Evolutionary conservation across 2,329 filamentous ascomycete genomes (phyloP).

Genomic region (Clonostachys solani): DNA sequence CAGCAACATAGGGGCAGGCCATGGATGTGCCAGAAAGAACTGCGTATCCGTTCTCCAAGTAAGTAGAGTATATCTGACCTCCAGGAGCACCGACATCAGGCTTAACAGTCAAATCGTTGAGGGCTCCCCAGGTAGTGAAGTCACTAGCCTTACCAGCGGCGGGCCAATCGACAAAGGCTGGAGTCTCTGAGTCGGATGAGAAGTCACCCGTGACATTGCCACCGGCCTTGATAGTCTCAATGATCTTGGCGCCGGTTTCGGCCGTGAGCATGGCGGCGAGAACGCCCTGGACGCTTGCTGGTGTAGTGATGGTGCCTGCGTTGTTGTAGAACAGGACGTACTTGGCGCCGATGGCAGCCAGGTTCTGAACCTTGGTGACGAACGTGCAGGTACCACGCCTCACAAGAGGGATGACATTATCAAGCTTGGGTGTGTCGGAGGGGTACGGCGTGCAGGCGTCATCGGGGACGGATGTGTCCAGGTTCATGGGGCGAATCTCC

Average conservation of each 20-base stretch:
- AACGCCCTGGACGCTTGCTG: slow-evolving; percentile 1
- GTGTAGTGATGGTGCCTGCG: background rate
- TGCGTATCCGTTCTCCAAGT: slow-evolving; percentile 16
- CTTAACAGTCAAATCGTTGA: slow-evolving; percentile 34
- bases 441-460: slow-evolving; percentile 20
- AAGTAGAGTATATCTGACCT: slow-evolving; percentile 34
- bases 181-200: slow-evolving; percentile 12
- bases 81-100: slow-evolving; percentile 37
- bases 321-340: slow-evolving; percentile 9
- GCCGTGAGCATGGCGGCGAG: slow-evolving; percentile 17
- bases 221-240: slow-evolving; percentile 14
- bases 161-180: slow-evolving; percentile 12
- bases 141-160: slow-evolving; percentile 26
- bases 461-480: slow-evolving; percentile 14
- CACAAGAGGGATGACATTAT: slow-evolving; percentile 17
- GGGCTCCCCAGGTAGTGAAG: slow-evolving; percentile 37
- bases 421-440: slow-evolving; percentile 10
- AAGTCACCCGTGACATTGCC: slow-evolving; percentile 22
- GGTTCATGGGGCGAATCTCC: slow-evolving; percentile 15
- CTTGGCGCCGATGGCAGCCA: slow-evolving; percentile 15
- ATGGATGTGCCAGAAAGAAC: slow-evolving; percentile 38
- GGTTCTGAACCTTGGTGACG: slow-evolving; percentile 14
- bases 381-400: slow-evolving; percentile 20
- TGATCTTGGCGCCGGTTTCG: slow-evolving; percentile 15
- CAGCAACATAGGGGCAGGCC: slow-evolving; percentile 37